These are phyloP conservation scores for Marasmius oreades DNA, from an alignment of 1,284 basidiomycete species.

Conservation along the genomic window DNA sequence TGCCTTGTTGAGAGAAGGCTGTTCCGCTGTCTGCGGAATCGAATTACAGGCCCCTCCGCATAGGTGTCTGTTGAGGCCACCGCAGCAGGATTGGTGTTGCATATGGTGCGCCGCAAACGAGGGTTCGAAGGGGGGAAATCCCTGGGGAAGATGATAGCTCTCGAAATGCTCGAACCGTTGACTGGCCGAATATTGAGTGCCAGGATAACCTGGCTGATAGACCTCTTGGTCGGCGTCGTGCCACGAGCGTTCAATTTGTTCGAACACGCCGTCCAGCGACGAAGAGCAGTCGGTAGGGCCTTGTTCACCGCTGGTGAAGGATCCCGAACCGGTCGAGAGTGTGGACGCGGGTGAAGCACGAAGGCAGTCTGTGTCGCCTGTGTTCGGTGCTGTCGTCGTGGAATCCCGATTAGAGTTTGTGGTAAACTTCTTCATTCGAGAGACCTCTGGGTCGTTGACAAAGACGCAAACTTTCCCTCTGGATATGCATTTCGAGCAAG, in stretches of 20 bases:
- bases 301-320: not conserved
- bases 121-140: not conserved
- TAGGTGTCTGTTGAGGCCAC: not conserved
- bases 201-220: not conserved
- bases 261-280: not conserved
- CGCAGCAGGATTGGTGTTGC: not conserved
- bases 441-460: slow-evolving; percentile 42
- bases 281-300: not conserved
- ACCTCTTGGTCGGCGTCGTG: too few species aligned
- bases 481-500: slow-evolving; percentile 60
- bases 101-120: not conserved
- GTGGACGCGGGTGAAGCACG: not conserved
- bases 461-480: slow-evolving; percentile 62
- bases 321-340: not conserved
- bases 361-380: not conserved
- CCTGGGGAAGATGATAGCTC: not conserved
- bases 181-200: not conserved
- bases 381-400: not conserved
- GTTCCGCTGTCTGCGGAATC: not conserved
- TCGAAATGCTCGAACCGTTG: not conserved
- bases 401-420: not conserved
- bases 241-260: not conserved
- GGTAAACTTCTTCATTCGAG: slow-evolving; percentile 17
- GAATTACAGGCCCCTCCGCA: not conserved
- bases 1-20: not conserved